phyloP scores from a whole-genome alignment of 306 rosid species.

The Argentina anserina region DNA sequence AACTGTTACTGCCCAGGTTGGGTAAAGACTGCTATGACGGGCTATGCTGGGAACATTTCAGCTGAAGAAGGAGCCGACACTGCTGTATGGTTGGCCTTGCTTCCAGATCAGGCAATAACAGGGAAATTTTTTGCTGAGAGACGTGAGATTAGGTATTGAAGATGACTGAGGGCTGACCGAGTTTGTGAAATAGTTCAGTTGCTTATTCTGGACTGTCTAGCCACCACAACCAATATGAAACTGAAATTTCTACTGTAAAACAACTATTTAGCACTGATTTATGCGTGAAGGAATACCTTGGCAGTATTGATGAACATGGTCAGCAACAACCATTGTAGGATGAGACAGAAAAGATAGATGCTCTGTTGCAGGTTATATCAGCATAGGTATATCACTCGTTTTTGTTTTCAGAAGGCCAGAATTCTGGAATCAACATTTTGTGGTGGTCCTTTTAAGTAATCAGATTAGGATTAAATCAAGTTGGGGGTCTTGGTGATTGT shows the following conservation, averaged over 20 bases:
- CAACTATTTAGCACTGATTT: not conserved
- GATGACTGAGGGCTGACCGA: conserved; percentile 3
- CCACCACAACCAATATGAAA: not conserved
- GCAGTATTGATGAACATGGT: not conserved
- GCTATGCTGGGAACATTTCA: conserved; percentile 72
- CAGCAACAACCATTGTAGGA: not conserved
- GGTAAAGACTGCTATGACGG: conserved; percentile 92
- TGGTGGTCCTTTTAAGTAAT: not conserved
- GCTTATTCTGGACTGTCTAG: not conserved
- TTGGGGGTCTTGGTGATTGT: conserved; percentile 3
- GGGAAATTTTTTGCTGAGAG: conserved; percentile 89
- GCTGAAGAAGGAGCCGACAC: conserved; percentile 91
- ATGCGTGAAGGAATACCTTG: not conserved
- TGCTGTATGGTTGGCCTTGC: conserved; percentile 88
- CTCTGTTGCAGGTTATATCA: not conserved
- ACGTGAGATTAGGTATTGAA: conserved; percentile 64
- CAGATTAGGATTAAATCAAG: not conserved
- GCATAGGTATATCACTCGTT: not conserved
- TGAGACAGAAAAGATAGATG: not conserved
- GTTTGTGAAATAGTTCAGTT: conserved; percentile 1
- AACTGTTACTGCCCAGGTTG: conserved; percentile 90
- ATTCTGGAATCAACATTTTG: conserved; percentile 8
- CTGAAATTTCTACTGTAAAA: not conserved
- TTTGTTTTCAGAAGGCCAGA: not conserved
- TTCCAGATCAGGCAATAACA: conserved; percentile 64